Evolutionary conservation across 352 stramenopile species (phyloP), one percentile per base, ranked within the genome.

Genomic region (Phytopythium ostracodes): DNA sequence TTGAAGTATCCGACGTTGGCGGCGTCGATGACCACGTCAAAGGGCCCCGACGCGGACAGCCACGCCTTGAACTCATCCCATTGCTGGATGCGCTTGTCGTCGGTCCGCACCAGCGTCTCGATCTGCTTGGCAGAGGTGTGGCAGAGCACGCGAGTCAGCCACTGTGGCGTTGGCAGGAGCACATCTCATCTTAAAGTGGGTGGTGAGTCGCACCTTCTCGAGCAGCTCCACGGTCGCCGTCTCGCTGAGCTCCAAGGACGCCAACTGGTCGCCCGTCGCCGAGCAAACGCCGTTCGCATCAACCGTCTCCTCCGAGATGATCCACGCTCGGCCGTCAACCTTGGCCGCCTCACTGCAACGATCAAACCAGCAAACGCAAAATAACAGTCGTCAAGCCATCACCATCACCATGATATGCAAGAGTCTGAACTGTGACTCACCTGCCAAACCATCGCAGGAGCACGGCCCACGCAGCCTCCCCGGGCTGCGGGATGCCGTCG

Each of bases 1-100:
- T 98, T 94, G 72, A 92, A 99, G 73, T 99, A 99, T 5, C 96
- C 97, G 35, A 99, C 91, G 74, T 99, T 99, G 24, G 97, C 97
- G 17, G 96, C 97, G 75, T 99, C 97, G 51, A 99, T 88, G 25
- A 99, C 73, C 27, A 98, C 81, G 70, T 98, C 92, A 56, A 95
- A 97, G 10, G 82, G 83, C 2, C 82, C 88, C 31, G 86, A 75
- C 42, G 68, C 62, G 31, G 73, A 60, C 35, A 97, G 70, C 81
- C 86, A 97, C 54, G 66, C 46, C 73, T 95, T 94, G 64, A 96
- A 97, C 31, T 68, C 81, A 24, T 74, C 71, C 87, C 89, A 97
- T 67, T 96, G 84, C 62, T 63, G 67, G 25, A 71, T 77, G 22
- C 84, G 80, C 40, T 81, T 79, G 53, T 92, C 83, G 49, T 91